These are phyloP conservation scores for Clavariopsis aquatica DNA, from an alignment of 495 filamentous ascomycete species.

Conservation along the genomic window DNA sequence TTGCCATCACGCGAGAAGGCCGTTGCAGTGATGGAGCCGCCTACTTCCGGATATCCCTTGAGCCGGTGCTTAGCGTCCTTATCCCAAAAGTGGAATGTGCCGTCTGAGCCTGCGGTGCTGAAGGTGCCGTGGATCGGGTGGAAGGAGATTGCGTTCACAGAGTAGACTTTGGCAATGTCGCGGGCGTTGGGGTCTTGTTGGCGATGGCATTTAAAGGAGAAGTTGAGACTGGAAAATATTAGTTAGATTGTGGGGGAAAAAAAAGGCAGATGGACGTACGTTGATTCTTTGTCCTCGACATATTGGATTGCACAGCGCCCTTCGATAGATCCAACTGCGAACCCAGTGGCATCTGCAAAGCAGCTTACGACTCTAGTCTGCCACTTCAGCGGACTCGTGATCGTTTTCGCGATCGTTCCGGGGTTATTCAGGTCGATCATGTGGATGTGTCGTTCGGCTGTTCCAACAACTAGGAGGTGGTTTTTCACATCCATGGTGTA, in stretches of 20 bases:
- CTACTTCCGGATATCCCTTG: constrained; percentile 83
- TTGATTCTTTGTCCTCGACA: constrained; percentile 80
- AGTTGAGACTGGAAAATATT: constrained; percentile 60
- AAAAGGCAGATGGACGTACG: constrained; percentile 48
- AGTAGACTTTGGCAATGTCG: constrained; percentile 76
- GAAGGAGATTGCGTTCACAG: constrained; percentile 87
- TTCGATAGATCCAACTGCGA: constrained; percentile 85
- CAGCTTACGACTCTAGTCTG: constrained; percentile 85
- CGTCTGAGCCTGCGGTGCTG: constrained; percentile 85
- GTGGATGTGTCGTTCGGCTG: constrained; percentile 86
- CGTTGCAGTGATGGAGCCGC: constrained; percentile 75
- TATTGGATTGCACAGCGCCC: constrained; percentile 88
- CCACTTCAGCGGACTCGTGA: constrained; percentile 82
- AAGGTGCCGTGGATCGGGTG: constrained; percentile 87
- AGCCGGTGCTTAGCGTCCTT: constrained; percentile 84
- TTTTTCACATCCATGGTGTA: constrained; percentile 85
- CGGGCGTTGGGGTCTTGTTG: constrained; percentile 64
- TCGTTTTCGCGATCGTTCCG: constrained; percentile 74
- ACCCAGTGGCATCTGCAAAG: constrained; percentile 79
- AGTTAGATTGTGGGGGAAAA: constrained; percentile 6
- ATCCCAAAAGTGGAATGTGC: constrained; percentile 81
- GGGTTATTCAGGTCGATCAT: constrained; percentile 81
- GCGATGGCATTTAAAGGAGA: constrained; percentile 93
- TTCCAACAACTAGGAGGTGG: constrained; percentile 74
- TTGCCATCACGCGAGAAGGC: constrained; percentile 74